Evolutionary conservation across 495 filamentous ascomycete genomes (phyloP), one percentile per base, ranked within the genome.

Genomic region (Xylaria longipes): DNA sequence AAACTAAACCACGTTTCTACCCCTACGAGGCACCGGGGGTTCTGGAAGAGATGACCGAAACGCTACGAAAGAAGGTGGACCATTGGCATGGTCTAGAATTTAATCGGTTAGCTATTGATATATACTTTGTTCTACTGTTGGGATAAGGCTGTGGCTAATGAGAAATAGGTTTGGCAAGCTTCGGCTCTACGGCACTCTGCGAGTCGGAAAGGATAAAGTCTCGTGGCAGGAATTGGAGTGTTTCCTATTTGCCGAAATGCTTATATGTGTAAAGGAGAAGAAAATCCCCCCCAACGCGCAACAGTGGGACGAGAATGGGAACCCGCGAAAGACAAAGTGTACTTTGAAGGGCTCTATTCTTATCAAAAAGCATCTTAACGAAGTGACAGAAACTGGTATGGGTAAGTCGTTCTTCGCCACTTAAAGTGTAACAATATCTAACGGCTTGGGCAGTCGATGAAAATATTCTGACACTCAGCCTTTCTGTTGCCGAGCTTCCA

Each of bases 61-160:
- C 91, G 73, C 81, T 99, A 69, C 90, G 92, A 60, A 88, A 85
- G 54, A 90, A 94, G 45, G 96, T 98, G 25, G 96, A 99, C 72
- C 98, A 99, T 74, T 99, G 96, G 96, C 96, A 99, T 79, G 97
- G 96, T 0, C 85, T 98, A n/a, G 97, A 99, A 77, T 98, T 98
- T 78, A 86, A 88, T 77, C 89, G 94, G 91, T 94, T 87, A 68
- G 84, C 72, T 33, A 57, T 63, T 11, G 22, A 39, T 15, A 25
- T 27, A 29, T 14, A 41, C 14, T 17, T 25, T 39, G 15, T 39
- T 22, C 20, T 6, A 45, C 8, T 29, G 9, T 41, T 27, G 11
- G 15, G 45, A 25, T 29, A 14, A 15, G 35, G 66, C 45, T 29
- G 8, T 67, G 43, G 62, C 73, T 78, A 67, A 74, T 41, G 12